Percentiles rank a stretch among this genome's conserved stretches.
Evolutionary conservation across 2,329 filamentous ascomycete species (phyloP).

Genomic region (Fusarium sacchari): DNA sequence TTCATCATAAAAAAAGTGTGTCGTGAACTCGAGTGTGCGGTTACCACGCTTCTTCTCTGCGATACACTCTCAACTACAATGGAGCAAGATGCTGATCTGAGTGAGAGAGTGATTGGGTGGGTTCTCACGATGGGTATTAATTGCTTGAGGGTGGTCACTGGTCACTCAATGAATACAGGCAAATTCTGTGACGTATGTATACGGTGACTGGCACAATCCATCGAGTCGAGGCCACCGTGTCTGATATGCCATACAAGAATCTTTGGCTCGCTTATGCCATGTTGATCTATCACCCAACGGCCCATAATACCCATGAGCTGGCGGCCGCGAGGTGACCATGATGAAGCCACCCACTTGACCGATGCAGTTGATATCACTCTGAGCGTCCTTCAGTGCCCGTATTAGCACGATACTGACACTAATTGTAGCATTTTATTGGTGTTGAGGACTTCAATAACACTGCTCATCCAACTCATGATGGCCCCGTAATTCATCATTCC

Average conservation of each 20-base stretch:
- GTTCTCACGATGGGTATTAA: neutral
- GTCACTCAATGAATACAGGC: neutral
- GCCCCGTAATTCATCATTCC: neutral
- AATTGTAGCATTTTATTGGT: neutral
- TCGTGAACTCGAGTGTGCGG: neutral
- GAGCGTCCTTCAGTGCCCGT: neutral
- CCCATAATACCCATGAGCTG: neutral
- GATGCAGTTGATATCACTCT: neutral
- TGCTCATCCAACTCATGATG: slow-evolving; percentile 9
- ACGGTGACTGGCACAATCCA: neutral
- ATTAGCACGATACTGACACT: too few relatives aligned
- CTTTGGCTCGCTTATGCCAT: neutral
- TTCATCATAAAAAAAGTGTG: neutral
- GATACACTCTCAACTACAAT: neutral
- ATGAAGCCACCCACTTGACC: neutral
- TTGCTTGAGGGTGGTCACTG: neutral
- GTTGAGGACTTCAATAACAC: neutral
- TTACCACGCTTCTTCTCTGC: neutral
- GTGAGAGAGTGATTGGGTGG: neutral
- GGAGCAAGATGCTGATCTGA: neutral
- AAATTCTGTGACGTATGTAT: neutral
- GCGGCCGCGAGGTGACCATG: slow-evolving; percentile 1
- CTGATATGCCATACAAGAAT: neutral
- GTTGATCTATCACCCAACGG: neutral
- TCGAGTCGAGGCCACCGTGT: neutral